Percentiles rank a stretch among this genome's conserved stretches.
Conservation (phyloP, 148 eudicot genomes). For the Amaranthus cruentus region DNA sequence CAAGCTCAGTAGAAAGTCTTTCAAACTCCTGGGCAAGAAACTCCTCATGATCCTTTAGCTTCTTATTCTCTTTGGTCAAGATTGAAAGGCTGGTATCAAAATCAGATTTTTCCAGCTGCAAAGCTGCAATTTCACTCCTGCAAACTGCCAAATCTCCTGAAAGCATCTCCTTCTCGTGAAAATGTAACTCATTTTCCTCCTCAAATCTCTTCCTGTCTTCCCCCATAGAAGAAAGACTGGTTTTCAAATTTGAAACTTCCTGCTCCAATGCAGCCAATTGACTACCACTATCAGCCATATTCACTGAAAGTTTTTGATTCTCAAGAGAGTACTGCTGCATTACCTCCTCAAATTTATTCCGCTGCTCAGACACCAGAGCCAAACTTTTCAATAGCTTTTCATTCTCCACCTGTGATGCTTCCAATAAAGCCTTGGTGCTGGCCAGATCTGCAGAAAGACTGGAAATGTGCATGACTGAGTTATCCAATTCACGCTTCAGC, state of each 20-base stretch:
- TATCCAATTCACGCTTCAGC: slow-evolving; percentile 48
- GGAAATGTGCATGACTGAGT: slow-evolving; percentile 36
- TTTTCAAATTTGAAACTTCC: slow-evolving; percentile 33
- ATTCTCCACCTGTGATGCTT: slow-evolving; percentile 49
- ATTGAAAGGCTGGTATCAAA: slow-evolving; percentile 30
- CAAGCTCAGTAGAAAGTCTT: slow-evolving; percentile 37
- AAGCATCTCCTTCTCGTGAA: slow-evolving; percentile 34
- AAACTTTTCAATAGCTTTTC: slow-evolving; percentile 40
- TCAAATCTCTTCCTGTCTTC: slow-evolving; percentile 37
- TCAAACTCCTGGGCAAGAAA: slow-evolving; percentile 35
- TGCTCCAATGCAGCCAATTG: slow-evolving; percentile 36
- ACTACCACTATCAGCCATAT: slow-evolving; percentile 37
- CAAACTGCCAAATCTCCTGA: slow-evolving; percentile 37
- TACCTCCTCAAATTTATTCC: slow-evolving; percentile 37
- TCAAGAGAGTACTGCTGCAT: slow-evolving; percentile 32
- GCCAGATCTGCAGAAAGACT: slow-evolving; percentile 45
- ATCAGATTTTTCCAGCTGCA: slow-evolving; percentile 40
- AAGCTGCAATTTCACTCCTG: slow-evolving; percentile 27
- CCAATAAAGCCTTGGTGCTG: slow-evolving; percentile 41
- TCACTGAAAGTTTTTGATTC: slow-evolving; percentile 38
- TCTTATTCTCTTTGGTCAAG: slow-evolving; percentile 34
- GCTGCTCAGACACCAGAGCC: slow-evolving; percentile 43
- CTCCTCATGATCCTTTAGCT: slow-evolving; percentile 36
- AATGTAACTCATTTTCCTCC: slow-evolving; percentile 35
- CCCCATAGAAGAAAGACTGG: slow-evolving; percentile 27